Conservation (phyloP, 768 basidiomycete genomes). For the Rhodotorula kratochvilovae region DNA sequence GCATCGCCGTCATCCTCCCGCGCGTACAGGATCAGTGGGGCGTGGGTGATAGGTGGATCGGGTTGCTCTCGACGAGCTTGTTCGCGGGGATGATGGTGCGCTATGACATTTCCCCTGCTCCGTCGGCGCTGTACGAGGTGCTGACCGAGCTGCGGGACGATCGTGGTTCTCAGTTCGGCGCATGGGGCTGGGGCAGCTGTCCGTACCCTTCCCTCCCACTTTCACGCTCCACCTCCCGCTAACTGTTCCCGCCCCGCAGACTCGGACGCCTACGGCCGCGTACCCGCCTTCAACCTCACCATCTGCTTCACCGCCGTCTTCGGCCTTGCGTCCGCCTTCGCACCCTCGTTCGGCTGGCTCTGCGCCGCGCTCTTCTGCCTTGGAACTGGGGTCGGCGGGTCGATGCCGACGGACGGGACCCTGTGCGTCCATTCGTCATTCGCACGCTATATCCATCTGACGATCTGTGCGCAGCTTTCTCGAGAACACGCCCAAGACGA, state of each 20-base stretch:
- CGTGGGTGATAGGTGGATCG: constrained; percentile 70
- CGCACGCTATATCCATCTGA: constrained; percentile 7
- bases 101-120: constrained; percentile 52
- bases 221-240: background rate
- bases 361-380: constrained; percentile 78
- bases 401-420: constrained; percentile 93
- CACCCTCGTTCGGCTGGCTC: constrained; percentile 63
- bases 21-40: constrained; percentile 81
- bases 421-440: constrained; percentile 46
- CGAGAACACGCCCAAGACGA: constrained; percentile 88
- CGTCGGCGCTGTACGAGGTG: background rate
- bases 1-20: constrained; percentile 70
- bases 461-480: constrained; percentile 51
- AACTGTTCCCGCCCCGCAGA: constrained; percentile 48
- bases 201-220: constrained; percentile 42
- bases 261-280: constrained; percentile 84
- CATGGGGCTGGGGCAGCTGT: constrained; percentile 69
- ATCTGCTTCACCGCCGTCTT: constrained; percentile 86
- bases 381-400: constrained; percentile 81
- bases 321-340: constrained; percentile 71
- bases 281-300: constrained; percentile 84
- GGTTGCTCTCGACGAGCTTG: constrained; percentile 77
- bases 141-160: too few species aligned
- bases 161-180: constrained; percentile 15
- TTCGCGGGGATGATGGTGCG: constrained; percentile 98